phyloP scores from a whole-genome alignment of 441 rosid genomes.

The Eutrema salsugineum region DNA sequence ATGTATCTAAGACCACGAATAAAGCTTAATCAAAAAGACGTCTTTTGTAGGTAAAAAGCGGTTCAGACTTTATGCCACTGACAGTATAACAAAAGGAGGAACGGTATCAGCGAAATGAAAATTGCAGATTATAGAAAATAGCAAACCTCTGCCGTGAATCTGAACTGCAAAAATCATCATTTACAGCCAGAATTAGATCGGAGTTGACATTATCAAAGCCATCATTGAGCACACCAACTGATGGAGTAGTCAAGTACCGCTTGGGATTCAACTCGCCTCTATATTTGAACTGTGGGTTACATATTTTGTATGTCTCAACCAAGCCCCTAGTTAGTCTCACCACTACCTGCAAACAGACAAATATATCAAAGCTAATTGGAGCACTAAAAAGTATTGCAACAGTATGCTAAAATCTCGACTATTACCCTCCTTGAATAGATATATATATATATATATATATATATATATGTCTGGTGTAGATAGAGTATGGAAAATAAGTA shows the following conservation, averaged over 20 bases:
- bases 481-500: background rate
- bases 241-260: conserved; percentile 95
- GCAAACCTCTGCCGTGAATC: conserved; percentile 82
- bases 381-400: conserved; percentile 9
- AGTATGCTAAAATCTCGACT: conserved; percentile 8
- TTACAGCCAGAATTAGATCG: conserved; percentile 90
- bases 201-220: conserved; percentile 96
- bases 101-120: background rate
- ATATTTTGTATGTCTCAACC: conserved; percentile 84
- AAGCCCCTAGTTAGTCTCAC: conserved; percentile 84
- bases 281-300: conserved; percentile 92
- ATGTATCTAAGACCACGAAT: conserved; percentile 63
- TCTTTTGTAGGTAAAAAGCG: background rate
- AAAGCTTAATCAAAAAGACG: conserved; percentile 16
- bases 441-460: background rate
- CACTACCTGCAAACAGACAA: conserved; percentile 71
- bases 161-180: conserved; percentile 66
- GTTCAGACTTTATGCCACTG: conserved; percentile 4
- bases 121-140: background rate
- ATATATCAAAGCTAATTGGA: conserved; percentile 15
- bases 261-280: conserved; percentile 94
- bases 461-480: background rate
- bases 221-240: conserved; percentile 90
- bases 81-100: conserved; percentile 13
- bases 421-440: background rate